Evolutionary conservation across 805 yeast genomes (phyloP), one percentile per base, ranked within the genome.

Genomic region (Hagleromyces aurorensis): DNA sequence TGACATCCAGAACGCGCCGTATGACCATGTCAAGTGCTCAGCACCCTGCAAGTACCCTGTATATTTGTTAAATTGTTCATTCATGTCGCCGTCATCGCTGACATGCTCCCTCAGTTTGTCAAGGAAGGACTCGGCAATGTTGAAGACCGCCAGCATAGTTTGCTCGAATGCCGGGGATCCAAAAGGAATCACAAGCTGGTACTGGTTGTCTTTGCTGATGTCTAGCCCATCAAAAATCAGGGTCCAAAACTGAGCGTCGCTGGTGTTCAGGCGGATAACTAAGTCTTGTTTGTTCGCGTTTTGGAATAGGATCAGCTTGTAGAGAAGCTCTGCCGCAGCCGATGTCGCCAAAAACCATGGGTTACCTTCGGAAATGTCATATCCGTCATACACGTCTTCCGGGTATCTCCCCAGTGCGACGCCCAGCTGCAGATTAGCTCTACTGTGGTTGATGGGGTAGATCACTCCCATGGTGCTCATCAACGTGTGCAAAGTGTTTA

Each of bases 21-120:
- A 84, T 37, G 93, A 79, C 97, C 97, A 89, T 4, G 96, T 87
- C 43, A 89, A 69, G 44, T 82, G 72, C 32, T 61, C 58, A 0
- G 97, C 97, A 5, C 97, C 97, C 55, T 78, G 80, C 79, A 85
- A 73, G 52, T 57, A 85, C 0, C 97, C 97, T 23, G 69, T 73
- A 45, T 75, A 69, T 47, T 70, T 74, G 58, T 82, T 84, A 55
- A 85, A 84, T 50, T 89, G 96, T 57, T 89, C 97, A 46, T 87
- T 78, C 75, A 89, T 76, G 30, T 93, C 93, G 12, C 73, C 70
- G 30, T 57, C 59, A 43, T 51, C 56, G 48, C 74, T 82, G 13
- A 70, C 72, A 52, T 78, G 86, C 17, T 64, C 64, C 45, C 69
- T 66, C 12, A 77, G 59, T 11, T 70, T 66, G 32, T 69, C 69